These are phyloP conservation scores for Auricularia heimuer DNA, from an alignment of 768 basidiomycete species.

Conservation along the genomic window DNA sequence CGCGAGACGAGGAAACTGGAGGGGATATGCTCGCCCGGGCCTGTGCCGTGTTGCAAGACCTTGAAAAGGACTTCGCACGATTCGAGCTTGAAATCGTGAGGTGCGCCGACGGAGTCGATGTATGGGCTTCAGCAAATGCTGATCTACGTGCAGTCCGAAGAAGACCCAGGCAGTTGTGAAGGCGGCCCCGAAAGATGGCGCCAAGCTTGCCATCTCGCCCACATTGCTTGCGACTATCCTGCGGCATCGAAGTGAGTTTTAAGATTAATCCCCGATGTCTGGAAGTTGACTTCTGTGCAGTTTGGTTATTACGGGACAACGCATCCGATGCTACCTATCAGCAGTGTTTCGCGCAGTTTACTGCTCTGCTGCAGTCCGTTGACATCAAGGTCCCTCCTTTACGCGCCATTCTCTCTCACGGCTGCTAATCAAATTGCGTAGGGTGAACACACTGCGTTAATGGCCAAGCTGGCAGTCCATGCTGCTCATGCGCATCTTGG, in stretches of 20 bases:
- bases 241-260: constrained; percentile 53
- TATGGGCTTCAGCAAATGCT: not conserved
- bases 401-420: not conserved
- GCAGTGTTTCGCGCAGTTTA: constrained; percentile 45
- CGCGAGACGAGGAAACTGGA: constrained; percentile 35
- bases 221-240: constrained; percentile 51
- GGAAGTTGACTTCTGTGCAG: constrained; percentile 24
- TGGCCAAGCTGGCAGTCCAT: constrained; percentile 71
- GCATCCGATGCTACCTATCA: constrained; percentile 35
- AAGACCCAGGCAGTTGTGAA: not conserved
- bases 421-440: constrained; percentile 18
- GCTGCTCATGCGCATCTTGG: constrained; percentile 70
- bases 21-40: constrained; percentile 46
- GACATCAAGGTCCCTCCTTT: constrained; percentile 41
- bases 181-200: constrained; percentile 1
- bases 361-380: constrained; percentile 43
- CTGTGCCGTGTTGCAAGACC: constrained; percentile 47
- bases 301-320: constrained; percentile 58
- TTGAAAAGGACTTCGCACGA: constrained; percentile 44
- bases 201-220: constrained; percentile 46
- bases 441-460: constrained; percentile 66
- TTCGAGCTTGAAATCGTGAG: constrained; percentile 37
- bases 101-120: constrained; percentile 23
- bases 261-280: not conserved
- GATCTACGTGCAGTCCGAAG: not conserved